Percentiles rank a stretch among this genome's conserved stretches.
Conservation (phyloP, 202 grass and related monocot species). For the Brachypodium distachyon region DNA sequence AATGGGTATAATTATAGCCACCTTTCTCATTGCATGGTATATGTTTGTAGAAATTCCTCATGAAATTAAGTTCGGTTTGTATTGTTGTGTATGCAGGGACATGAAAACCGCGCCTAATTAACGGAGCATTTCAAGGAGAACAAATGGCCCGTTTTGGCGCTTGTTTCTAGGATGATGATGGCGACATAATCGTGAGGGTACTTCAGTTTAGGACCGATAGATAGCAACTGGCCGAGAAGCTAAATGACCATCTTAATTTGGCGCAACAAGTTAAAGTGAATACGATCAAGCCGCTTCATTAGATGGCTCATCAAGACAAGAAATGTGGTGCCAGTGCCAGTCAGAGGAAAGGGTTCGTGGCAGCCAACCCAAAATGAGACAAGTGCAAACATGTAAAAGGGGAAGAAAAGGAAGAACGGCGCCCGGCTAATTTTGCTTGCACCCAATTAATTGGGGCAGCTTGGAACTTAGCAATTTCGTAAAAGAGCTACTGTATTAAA, state of each 20-base stretch:
- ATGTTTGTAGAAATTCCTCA: background rate
- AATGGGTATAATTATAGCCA: background rate
- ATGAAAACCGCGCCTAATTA: background rate
- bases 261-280: no score
- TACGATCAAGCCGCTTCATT: constrained; percentile 11
- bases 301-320: constrained; percentile 11
- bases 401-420: background rate
- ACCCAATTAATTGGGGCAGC: no score
- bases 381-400: background rate
- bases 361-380: constrained; percentile 1
- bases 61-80: no score
- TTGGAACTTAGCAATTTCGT: no score
- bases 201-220: background rate
- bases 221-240: background rate
- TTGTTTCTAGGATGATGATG: background rate
- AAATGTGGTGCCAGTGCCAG: background rate
- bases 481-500: no score
- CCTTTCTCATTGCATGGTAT: background rate
- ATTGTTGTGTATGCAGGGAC: background rate
- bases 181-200: background rate
- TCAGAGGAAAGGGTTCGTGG: background rate
- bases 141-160: background rate
- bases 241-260: background rate
- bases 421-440: background rate
- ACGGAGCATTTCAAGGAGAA: background rate